Conservation (phyloP, 805 yeast species). For the Helenozyma rhizophorensis region DNA sequence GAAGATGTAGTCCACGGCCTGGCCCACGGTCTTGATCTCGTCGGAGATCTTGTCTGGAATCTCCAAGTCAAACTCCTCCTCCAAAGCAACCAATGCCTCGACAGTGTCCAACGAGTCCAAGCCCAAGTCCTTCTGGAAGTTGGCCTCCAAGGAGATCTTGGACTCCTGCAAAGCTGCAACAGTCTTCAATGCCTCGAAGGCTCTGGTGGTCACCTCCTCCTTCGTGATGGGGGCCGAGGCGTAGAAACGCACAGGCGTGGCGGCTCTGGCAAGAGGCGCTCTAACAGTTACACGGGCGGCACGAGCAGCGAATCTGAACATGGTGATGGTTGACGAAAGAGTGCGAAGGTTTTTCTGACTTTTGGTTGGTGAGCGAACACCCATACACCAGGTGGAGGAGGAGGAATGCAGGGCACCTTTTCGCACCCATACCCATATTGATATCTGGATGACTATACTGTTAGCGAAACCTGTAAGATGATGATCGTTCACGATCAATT, state of each 20-base stretch:
- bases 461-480: too few species aligned
- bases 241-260: constrained; percentile 45
- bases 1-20: constrained; percentile 83
- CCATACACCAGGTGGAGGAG: background rate
- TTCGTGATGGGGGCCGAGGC: constrained; percentile 63
- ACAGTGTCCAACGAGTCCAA: constrained; percentile 92
- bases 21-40: constrained; percentile 88
- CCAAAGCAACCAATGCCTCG: constrained; percentile 93
- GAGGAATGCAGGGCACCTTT: background rate
- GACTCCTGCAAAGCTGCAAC: constrained; percentile 46
- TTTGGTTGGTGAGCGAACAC: background rate
- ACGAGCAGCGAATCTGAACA: constrained; percentile 50
- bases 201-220: constrained; percentile 79
- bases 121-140: constrained; percentile 71
- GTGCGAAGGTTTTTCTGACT: background rate
- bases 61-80: constrained; percentile 68
- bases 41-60: constrained; percentile 91
- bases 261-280: constrained; percentile 16
- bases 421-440: too few species aligned
- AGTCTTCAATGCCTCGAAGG: constrained; percentile 69
- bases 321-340: constrained; percentile 13
- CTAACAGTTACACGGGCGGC: constrained; percentile 33
- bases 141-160: constrained; percentile 41
- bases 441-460: too few species aligned
- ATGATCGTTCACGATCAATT: too few species aligned